These are phyloP conservation scores for Dissophora globulifera DNA, from an alignment of 192 early-diverging fungal genomes.

Conservation along the genomic window DNA sequence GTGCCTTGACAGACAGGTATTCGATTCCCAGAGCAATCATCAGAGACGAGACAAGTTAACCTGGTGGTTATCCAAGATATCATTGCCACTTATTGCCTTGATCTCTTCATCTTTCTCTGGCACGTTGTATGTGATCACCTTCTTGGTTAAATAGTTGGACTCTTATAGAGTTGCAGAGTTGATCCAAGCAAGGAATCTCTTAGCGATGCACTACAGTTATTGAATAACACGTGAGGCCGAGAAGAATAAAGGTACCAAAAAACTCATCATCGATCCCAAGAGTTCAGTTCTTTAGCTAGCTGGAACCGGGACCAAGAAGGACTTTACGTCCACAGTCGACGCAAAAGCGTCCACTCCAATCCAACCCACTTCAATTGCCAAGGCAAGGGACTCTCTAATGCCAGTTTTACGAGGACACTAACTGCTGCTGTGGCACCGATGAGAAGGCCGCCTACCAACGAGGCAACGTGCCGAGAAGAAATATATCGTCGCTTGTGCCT, in stretches of 20 bases:
- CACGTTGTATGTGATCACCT: slow-evolving; percentile 61
- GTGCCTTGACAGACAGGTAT: slow-evolving; percentile 35
- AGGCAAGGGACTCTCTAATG: slow-evolving; percentile 42
- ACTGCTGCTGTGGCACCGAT: slow-evolving; percentile 73
- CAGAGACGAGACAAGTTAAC: slow-evolving; percentile 77
- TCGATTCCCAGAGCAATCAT: slow-evolving; percentile 60
- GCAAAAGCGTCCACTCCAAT: slow-evolving; percentile 36
- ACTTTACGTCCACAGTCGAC: slow-evolving; percentile 39
- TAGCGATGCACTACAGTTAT: no score
- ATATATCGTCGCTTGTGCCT: slow-evolving; percentile 91
- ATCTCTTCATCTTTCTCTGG: slow-evolving; percentile 57
- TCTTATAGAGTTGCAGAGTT: slow-evolving; percentile 81
- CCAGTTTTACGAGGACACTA: slow-evolving; percentile 60
- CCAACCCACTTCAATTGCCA: slow-evolving; percentile 32
- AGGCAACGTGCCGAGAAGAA: slow-evolving; percentile 80
- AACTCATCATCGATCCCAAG: slow-evolving; percentile 75
- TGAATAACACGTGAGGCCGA: no score
- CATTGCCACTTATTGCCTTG: slow-evolving; percentile 70
- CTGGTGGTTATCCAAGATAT: slow-evolving; percentile 86
- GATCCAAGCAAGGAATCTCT: slow-evolving; percentile 92
- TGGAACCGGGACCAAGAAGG: slow-evolving; percentile 46
- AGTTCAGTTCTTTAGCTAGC: slow-evolving; percentile 73
- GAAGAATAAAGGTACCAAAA: neutral
- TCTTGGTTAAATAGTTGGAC: slow-evolving; percentile 73
- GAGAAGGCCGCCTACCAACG: slow-evolving; percentile 76